Evolutionary conservation across 305 asterid species (phyloP).

Genomic region (Plantago coronopus): DNA sequence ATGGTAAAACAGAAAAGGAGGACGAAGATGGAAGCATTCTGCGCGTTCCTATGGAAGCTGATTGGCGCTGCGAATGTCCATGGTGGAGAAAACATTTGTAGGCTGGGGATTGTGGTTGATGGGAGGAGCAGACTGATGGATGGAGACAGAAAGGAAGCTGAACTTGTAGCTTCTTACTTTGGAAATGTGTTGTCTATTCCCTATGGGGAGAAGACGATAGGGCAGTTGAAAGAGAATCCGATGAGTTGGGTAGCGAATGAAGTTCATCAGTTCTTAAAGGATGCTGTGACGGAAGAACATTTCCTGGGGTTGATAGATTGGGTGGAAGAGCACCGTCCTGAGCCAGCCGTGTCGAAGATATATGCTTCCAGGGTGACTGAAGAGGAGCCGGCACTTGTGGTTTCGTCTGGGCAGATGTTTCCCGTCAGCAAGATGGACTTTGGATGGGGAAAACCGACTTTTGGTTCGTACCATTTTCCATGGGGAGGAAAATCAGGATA

Average conservation of each 20-base stretch:
- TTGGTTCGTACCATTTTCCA: slow-evolving; percentile 60
- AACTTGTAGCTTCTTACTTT: slow-evolving; percentile 30
- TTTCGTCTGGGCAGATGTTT: slow-evolving; percentile 54
- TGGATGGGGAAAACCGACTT: slow-evolving; percentile 53
- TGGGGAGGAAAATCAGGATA: slow-evolving; percentile 69
- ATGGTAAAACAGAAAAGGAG: slow-evolving; percentile 7
- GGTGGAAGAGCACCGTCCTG: slow-evolving; percentile 69
- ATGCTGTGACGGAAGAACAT: slow-evolving; percentile 45
- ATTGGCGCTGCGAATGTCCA: slow-evolving; percentile 24
- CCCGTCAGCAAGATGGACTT: slow-evolving; percentile 43
- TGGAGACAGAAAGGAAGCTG: slow-evolving; percentile 23
- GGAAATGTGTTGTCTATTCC: slow-evolving; percentile 69
- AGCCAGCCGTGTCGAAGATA: slow-evolving; percentile 38
- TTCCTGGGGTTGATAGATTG: slow-evolving; percentile 59
- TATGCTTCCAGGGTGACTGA: slow-evolving; percentile 29
- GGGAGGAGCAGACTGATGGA: slow-evolving; percentile 42
- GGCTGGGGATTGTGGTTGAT: slow-evolving; percentile 54
- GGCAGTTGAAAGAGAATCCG: slow-evolving; percentile 32
- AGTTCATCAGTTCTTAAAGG: slow-evolving; percentile 37
- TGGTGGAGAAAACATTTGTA: slow-evolving; percentile 19
- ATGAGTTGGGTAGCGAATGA: slow-evolving; percentile 41
- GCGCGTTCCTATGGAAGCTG: slow-evolving; percentile 55
- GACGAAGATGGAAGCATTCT: slow-evolving; percentile 53
- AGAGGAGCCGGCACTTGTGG: slow-evolving; percentile 61
- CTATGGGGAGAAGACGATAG: slow-evolving; percentile 40